Percentiles rank a stretch among this genome's conserved stretches.
These are phyloP conservation scores for Pseudophaeomoniella oleicola DNA, from an alignment of 2,329 filamentous ascomycete genomes.

Conservation along the genomic window DNA sequence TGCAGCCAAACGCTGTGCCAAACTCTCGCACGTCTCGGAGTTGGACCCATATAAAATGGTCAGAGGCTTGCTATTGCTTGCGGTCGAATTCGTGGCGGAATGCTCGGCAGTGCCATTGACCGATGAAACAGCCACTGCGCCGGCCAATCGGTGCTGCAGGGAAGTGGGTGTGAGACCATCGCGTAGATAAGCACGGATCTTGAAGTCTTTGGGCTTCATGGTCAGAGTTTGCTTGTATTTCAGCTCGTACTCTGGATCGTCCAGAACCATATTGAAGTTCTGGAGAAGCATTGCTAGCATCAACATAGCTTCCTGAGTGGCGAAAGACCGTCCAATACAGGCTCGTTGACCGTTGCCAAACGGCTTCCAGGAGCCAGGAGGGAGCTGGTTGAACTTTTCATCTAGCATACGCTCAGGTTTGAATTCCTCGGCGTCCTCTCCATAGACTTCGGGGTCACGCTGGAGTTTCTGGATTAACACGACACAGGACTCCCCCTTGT, in stretches of 20 bases:
- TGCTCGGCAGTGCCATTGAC: background rate
- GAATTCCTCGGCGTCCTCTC: slow-evolving; percentile 50
- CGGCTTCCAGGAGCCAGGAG: slow-evolving; percentile 51
- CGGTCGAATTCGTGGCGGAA: slow-evolving; percentile 4
- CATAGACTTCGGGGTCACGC: slow-evolving; percentile 48
- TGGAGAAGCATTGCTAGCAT: slow-evolving; percentile 50
- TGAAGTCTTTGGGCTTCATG: slow-evolving; percentile 37
- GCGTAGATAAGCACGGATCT: slow-evolving; percentile 43
- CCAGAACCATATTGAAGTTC: slow-evolving; percentile 52
- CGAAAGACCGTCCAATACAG: slow-evolving; percentile 60
- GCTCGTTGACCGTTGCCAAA: slow-evolving; percentile 57
- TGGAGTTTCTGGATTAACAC: slow-evolving; percentile 37
- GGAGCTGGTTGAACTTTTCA: slow-evolving; percentile 50
- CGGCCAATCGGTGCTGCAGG: slow-evolving; percentile 20
- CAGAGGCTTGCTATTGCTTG: slow-evolving; percentile 26
- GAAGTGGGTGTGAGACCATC: slow-evolving; percentile 27
- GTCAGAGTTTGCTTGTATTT: slow-evolving; percentile 19
- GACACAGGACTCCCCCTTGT: background rate
- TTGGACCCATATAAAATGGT: slow-evolving; percentile 59
- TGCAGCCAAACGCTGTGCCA: slow-evolving; percentile 48
- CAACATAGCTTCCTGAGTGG: slow-evolving; percentile 56
- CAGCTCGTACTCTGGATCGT: slow-evolving; percentile 36
- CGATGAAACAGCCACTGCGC: background rate
- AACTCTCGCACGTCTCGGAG: slow-evolving; percentile 56
- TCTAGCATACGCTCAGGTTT: slow-evolving; percentile 58